Base-by-base conservation (phyloP, 1,284 basidiomycete genomes). In the Trichosporon sp. region DNA sequence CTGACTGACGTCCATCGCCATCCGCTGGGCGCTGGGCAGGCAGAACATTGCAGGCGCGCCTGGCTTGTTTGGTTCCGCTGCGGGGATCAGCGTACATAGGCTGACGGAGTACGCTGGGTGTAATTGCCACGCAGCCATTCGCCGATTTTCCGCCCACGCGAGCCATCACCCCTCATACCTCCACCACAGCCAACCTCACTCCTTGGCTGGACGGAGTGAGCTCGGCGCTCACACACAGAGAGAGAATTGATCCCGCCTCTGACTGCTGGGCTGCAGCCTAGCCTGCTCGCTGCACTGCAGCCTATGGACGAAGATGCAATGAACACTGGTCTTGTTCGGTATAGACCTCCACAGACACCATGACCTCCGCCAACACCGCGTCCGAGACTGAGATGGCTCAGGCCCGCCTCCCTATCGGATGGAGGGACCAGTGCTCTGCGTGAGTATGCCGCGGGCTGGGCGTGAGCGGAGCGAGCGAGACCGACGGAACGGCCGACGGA, bases 401-500 rank as follows among this genome's bases (percentile, higher is more conserved):
- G 7, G 84, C 89, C 65, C 84, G 83, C 67, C 84, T 95, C 25
- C 93, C 93, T 8, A 70, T 95, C 9, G 89, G 85, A 11, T 96
- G 90, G 88, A 84, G 93, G 74, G 93, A 96, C 81, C 86, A 89
- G 71, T 96, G 93, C 81, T 95, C 92, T 71, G 87, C 92, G 93
- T 95, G 78, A 75, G 89, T 86, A 67, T 54, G 65, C 19, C 14
- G 23, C 56, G 62, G 21, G 31, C 29, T 52, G 32, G 33, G 16
- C 58, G 33, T 23, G 29, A 19, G 14, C 46, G 56, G 36, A 14
- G 13, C 32, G 34, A 25, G 2, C 59, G 37, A 34, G 14, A 32
- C 32, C 21, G 57, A 23, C 29, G 44, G 32, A 44, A 25, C 23
- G 56, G 36, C 31, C 27, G 31, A 27, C 25, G 27, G 27, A 44